phyloP scores from a whole-genome alignment of 768 basidiomycete species.

The Lanmaoa rubissima region DNA sequence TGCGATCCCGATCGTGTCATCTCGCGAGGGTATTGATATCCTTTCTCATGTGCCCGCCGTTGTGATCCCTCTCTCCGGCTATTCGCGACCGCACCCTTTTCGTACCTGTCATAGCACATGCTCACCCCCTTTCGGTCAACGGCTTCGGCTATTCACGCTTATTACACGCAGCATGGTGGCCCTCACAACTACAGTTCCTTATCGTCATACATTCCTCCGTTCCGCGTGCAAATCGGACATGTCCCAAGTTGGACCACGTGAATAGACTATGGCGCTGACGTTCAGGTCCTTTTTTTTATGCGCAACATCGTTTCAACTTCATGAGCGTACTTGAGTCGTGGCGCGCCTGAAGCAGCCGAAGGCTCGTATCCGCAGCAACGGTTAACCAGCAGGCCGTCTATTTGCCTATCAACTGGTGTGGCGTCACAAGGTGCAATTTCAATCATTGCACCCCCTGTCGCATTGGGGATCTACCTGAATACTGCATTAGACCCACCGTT shows the following conservation, averaged over 20 bases:
- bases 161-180: neutral
- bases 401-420: neutral
- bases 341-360: neutral
- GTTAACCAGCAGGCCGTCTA: neutral
- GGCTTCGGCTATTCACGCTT: slow-evolving; percentile 3
- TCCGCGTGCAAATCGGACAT: neutral
- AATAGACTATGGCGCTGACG: neutral
- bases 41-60: neutral
- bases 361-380: neutral
- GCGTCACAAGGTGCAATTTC: neutral
- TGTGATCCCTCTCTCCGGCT: neutral
- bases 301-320: neutral
- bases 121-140: neutral
- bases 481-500: neutral
- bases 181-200: neutral
- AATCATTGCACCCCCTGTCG: neutral
- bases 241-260: neutral
- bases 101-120: slow-evolving; percentile 6
- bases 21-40: neutral
- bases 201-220: neutral
- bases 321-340: no score
- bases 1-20: no score
- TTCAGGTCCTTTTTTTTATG: neutral
- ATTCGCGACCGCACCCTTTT: neutral
- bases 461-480: neutral